Evolutionary conservation across 2,329 filamentous ascomycete species (phyloP).

Genomic region (Colletotrichum kahawae): DNA sequence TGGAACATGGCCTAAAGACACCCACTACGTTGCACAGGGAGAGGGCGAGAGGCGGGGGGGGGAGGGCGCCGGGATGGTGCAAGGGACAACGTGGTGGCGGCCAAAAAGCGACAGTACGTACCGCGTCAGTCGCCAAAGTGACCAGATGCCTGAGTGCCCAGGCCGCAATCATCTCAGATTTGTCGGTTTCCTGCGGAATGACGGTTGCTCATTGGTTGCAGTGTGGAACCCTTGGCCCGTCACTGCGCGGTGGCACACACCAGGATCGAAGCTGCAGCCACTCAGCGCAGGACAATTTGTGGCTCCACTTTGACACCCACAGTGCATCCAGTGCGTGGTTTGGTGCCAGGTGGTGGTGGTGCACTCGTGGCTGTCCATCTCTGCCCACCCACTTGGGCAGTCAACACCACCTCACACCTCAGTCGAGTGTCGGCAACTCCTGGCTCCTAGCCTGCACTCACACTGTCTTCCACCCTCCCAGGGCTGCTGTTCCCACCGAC

Average conservation of each 20-base stretch:
- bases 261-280: background rate
- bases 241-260: background rate
- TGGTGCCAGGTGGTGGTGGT: background rate
- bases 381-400: background rate
- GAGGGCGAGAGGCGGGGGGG: background rate
- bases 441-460: background rate
- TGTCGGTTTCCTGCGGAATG: background rate
- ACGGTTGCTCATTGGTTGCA: background rate
- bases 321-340: background rate
- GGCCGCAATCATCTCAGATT: background rate
- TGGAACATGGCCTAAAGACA: background rate
- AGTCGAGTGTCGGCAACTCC: background rate
- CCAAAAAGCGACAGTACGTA: background rate
- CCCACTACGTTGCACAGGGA: slow-evolving; percentile 1
- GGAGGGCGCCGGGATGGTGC: background rate
- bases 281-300: background rate
- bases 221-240: background rate
- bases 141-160: background rate
- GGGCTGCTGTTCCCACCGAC: background rate
- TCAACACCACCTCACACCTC: background rate
- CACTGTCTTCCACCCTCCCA: background rate
- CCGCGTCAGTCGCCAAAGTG: background rate
- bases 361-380: background rate
- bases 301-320: background rate
- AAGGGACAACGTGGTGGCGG: slow-evolving; percentile 10